phyloP scores from a whole-genome alignment of 768 basidiomycete species.

The Lepiota brunneoincarnata region DNA sequence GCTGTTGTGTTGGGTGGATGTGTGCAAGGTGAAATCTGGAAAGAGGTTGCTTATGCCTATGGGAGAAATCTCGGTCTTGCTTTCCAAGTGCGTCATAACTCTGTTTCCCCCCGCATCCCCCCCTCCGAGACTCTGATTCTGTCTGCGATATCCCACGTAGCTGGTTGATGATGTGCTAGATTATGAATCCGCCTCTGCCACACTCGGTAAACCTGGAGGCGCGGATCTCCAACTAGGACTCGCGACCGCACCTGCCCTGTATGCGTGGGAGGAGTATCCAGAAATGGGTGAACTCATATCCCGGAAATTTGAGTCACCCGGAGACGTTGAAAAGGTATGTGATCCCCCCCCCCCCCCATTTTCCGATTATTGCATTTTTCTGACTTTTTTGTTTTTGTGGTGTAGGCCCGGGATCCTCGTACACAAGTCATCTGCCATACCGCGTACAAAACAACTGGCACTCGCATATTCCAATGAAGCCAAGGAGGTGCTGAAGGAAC shows the following conservation, averaged over 20 bases:
- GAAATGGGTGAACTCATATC: conserved; percentile 85
- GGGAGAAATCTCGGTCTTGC: conserved; percentile 92
- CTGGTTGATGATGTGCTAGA: conserved; percentile 96
- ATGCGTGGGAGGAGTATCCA: conserved; percentile 92
- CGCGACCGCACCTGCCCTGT: conserved; percentile 92
- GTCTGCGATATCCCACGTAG: conserved; percentile 39
- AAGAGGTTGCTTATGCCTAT: conserved; percentile 95
- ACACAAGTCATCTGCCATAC: conserved; percentile 72
- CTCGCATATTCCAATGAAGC: conserved; percentile 77
- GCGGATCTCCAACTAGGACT: conserved; percentile 82
- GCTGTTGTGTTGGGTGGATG: conserved; percentile 88
- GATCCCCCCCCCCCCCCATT: conserved; percentile 1
- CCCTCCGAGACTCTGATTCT: not conserved
- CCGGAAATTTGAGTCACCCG: conserved; percentile 75
- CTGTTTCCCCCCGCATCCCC: not conserved
- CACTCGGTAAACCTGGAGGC: conserved; percentile 89
- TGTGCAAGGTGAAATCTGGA: conserved; percentile 80
- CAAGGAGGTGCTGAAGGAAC: conserved; percentile 58
- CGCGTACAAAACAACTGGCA: conserved; percentile 79
- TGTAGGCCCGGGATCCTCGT: conserved; percentile 76
- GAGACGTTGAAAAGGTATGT: conserved; percentile 81
- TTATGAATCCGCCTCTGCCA: conserved; percentile 72
- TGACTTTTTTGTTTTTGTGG: not conserved
- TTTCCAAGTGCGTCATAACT: conserved; percentile 73
- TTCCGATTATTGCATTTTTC: not conserved